Conservation (phyloP, 2,329 filamentous ascomycete genomes). For the Neopestalotiopsis clavispora region DNA sequence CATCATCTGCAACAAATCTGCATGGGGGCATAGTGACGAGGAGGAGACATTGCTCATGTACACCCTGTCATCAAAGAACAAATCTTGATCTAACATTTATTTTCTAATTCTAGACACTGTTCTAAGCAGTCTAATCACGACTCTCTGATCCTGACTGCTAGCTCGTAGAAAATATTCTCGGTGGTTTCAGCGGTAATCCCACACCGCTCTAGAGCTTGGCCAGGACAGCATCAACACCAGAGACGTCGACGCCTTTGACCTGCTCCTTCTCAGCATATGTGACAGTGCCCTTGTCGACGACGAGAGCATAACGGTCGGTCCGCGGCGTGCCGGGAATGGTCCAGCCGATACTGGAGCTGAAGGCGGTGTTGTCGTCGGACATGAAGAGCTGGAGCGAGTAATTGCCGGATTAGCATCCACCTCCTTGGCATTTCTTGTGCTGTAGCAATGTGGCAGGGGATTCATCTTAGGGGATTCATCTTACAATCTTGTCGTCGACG, state of each 20-base stretch:
- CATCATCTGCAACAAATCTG: too few species aligned
- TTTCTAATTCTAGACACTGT: neutral
- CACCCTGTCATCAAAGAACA: neutral
- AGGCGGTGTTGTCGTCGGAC: constrained; percentile 68
- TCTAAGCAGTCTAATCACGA: neutral
- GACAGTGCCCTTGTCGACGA: constrained; percentile 82
- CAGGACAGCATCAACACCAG: constrained; percentile 56
- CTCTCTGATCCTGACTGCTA: too few species aligned
- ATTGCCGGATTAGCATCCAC: neutral
- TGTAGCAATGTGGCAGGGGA: too few species aligned
- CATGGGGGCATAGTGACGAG: too few species aligned
- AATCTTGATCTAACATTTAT: neutral
- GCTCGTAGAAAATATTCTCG: too few species aligned
- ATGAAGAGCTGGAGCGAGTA: constrained; percentile 64
- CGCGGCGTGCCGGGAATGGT: constrained; percentile 62
- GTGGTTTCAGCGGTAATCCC: too few species aligned
- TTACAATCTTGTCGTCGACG: constrained; percentile 65
- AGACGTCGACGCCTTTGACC: constrained; percentile 49
- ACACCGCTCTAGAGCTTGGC: constrained; percentile 19
- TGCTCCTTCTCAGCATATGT: constrained; percentile 76
- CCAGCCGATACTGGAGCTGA: constrained; percentile 80
- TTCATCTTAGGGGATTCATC: constrained; percentile 36
- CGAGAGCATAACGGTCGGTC: constrained; percentile 76
- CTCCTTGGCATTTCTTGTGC: neutral
- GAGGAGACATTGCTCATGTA: neutral